Evolutionary conservation across 1,284 basidiomycete species (phyloP).

Genomic region (Exobasidium rhododendri): DNA sequence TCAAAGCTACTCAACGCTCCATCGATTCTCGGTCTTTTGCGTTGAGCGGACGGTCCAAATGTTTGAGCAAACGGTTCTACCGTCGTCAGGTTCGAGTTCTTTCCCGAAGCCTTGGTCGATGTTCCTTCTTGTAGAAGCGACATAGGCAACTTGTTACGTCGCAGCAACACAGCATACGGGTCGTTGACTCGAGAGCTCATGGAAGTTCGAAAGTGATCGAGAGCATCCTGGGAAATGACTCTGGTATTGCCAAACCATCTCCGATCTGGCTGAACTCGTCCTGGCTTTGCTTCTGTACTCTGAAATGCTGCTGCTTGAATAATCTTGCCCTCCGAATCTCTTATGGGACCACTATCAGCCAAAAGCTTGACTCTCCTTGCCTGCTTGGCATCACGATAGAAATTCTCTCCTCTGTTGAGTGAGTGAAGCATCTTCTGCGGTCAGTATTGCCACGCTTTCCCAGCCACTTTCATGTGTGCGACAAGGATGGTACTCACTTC

Average conservation of each 20-base stretch:
- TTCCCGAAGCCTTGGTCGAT: constrained; percentile 27
- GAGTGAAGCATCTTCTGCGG: not conserved
- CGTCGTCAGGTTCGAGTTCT: constrained; percentile 43
- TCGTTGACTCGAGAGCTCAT: constrained; percentile 48
- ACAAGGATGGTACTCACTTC: constrained; percentile 10
- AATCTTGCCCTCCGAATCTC: constrained; percentile 51
- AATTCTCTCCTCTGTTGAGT: constrained; percentile 47
- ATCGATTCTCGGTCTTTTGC: constrained; percentile 53
- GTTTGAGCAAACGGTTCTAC: constrained; percentile 50
- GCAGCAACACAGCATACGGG: constrained; percentile 49
- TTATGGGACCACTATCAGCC: constrained; percentile 47
- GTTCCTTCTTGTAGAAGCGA: constrained; percentile 48
- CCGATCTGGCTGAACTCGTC: constrained; percentile 53
- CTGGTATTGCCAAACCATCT: constrained; percentile 73
- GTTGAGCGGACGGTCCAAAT: constrained; percentile 51
- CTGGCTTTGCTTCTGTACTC: constrained; percentile 50
- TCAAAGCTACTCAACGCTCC: constrained; percentile 42
- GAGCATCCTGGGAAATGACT: constrained; percentile 66
- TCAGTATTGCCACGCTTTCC: no score
- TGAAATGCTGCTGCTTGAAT: constrained; percentile 51
- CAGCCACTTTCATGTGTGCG: no score
- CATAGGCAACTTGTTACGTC: constrained; percentile 54
- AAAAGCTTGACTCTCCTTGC: constrained; percentile 53
- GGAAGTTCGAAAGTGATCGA: constrained; percentile 60
- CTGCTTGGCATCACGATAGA: constrained; percentile 54